Percentiles rank a stretch among this genome's conserved stretches.
These are phyloP conservation scores for Geosmithia putterillii DNA, from an alignment of 2,329 filamentous ascomycete genomes.

Conservation along the genomic window DNA sequence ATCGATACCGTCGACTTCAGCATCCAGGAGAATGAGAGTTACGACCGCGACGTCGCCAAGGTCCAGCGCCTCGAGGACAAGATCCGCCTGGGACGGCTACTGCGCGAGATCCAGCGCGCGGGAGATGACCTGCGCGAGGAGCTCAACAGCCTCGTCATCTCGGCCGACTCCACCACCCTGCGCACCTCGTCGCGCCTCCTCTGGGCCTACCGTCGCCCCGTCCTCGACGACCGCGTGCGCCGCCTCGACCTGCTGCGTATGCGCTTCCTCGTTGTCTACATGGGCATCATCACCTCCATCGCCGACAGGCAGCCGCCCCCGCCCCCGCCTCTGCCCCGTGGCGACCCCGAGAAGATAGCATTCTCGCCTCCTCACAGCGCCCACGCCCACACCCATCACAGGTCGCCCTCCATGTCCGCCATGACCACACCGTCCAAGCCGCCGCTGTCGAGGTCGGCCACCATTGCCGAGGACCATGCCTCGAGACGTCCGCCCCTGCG, in stretches of 20 bases:
- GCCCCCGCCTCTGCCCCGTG: constrained; percentile 14
- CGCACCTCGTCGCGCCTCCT: constrained; percentile 37
- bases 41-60: constrained; percentile 46
- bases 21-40: constrained; percentile 50
- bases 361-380: constrained; percentile 6
- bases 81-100: constrained; percentile 41
- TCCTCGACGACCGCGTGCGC: constrained; percentile 44
- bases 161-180: constrained; percentile 28
- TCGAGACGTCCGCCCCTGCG: constrained; percentile 31
- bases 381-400: background rate
- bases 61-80: constrained; percentile 50
- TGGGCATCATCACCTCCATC: constrained; percentile 39
- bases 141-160: constrained; percentile 38
- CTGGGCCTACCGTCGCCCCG: constrained; percentile 42
- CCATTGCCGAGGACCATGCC: constrained; percentile 24
- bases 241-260: constrained; percentile 49
- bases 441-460: constrained; percentile 25
- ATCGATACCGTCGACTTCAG: constrained; percentile 50
- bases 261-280: constrained; percentile 52
- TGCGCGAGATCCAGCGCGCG: constrained; percentile 49
- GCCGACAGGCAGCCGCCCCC: constrained; percentile 18
- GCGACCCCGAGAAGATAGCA: constrained; percentile 21
- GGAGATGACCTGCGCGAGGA: constrained; percentile 51
- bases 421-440: constrained; percentile 11
- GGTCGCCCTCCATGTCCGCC: background rate